A percentile compares a stretch with the other conserved stretches of the same genome.
Evolutionary conservation across 768 basidiomycete species (phyloP).

Genomic region (Panaeolus papilionaceus): DNA sequence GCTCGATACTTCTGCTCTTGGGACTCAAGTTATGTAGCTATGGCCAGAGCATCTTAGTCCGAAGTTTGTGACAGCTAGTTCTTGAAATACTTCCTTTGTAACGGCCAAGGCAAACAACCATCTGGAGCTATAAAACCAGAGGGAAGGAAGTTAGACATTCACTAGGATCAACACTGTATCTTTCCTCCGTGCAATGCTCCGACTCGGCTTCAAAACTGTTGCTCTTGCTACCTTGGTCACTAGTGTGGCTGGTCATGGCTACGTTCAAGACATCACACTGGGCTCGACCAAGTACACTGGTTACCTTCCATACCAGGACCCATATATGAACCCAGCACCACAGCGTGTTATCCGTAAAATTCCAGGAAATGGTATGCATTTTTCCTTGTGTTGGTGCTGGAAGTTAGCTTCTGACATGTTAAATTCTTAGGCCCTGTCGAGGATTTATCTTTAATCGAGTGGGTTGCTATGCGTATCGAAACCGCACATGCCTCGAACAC

Average conservation of each 20-base stretch:
- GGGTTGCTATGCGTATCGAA: conserved; percentile 6
- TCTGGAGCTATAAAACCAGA: no score
- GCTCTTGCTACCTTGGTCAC: conserved; percentile 16
- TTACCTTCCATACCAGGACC: conserved; percentile 44
- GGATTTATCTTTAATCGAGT: conserved; percentile 46
- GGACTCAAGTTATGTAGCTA: no score
- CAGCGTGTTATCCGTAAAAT: conserved; percentile 48
- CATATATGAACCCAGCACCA: conserved; percentile 38
- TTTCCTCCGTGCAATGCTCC: background rate
- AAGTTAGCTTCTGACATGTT: background rate
- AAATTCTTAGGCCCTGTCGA: conserved; percentile 39
- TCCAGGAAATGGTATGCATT: conserved; percentile 42
- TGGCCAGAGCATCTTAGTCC: no score
- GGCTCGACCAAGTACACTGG: conserved; percentile 42
- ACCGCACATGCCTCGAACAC: background rate
- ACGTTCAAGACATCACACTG: conserved; percentile 42
- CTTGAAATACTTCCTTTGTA: no score
- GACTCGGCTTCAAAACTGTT: background rate
- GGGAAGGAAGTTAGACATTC: background rate
- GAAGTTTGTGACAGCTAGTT: no score
- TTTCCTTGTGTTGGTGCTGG: background rate
- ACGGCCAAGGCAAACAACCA: no score
- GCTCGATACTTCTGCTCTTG: no score
- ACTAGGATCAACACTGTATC: background rate
- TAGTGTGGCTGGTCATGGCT: conserved; percentile 40